Evolutionary conservation across 2,329 filamentous ascomycete genomes (phyloP).

Genomic region (Trichoderma breve): DNA sequence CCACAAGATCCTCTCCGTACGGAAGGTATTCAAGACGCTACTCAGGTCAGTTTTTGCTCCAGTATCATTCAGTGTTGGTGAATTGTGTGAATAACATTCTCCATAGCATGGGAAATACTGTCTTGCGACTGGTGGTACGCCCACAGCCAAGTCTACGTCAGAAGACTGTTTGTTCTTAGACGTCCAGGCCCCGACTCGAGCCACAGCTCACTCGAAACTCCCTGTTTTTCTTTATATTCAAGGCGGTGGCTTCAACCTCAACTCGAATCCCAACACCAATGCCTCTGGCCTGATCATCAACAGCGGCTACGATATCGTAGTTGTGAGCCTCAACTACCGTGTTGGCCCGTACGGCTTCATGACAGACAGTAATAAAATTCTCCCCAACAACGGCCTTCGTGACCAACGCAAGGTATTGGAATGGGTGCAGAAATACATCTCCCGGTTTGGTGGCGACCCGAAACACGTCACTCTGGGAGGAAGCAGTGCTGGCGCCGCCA

Average conservation of each 20-base stretch:
- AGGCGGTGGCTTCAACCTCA: conserved; percentile 59
- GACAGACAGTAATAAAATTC: conserved; percentile 54
- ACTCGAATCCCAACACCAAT: conserved; percentile 53
- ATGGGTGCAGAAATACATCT: conserved; percentile 68
- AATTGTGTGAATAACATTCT: background rate
- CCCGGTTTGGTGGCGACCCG: conserved; percentile 67
- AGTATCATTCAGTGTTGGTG: background rate
- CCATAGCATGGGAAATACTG: conserved; percentile 25
- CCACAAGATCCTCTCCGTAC: conserved; percentile 59
- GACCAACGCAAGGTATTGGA: conserved; percentile 68
- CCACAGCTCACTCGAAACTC: conserved; percentile 48
- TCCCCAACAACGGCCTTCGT: conserved; percentile 66
- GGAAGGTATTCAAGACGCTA: conserved; percentile 50
- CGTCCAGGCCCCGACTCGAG: conserved; percentile 58
- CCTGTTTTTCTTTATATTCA: conserved; percentile 63
- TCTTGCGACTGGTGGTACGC: conserved; percentile 30
- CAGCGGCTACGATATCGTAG: conserved; percentile 60
- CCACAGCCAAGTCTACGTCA: conserved; percentile 33
- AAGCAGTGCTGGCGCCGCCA: conserved; percentile 64
- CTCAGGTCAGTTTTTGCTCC: conserved; percentile 41
- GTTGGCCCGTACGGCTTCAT: conserved; percentile 74
- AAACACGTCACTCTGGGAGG: conserved; percentile 67
- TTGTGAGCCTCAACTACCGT: conserved; percentile 74
- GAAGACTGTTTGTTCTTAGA: conserved; percentile 72
- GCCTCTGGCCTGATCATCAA: conserved; percentile 57